These are phyloP conservation scores for Clitopilus passeckerianus DNA, from an alignment of 768 basidiomycete genomes.

Conservation along the genomic window DNA sequence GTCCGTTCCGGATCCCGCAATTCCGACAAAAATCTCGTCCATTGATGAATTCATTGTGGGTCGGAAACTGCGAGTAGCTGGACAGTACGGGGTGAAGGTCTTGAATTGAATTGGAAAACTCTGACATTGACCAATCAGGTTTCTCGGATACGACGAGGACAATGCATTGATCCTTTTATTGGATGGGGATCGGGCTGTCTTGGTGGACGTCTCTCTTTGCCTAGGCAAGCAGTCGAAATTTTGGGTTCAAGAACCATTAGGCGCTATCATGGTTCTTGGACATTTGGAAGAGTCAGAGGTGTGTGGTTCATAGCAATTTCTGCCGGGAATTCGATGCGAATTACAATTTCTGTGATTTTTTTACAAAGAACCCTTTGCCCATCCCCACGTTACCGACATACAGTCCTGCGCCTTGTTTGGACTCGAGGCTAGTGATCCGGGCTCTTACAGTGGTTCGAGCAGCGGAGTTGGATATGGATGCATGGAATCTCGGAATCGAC, in stretches of 20 bases:
- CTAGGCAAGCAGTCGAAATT: slow-evolving; percentile 29
- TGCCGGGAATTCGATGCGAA: background rate
- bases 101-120: slow-evolving; percentile 1
- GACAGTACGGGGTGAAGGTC: slow-evolving; percentile 36
- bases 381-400: slow-evolving; percentile 39
- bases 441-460: slow-evolving; percentile 47
- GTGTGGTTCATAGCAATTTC: slow-evolving; percentile 13
- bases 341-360: slow-evolving; percentile 1
- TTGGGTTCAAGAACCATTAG: slow-evolving; percentile 53
- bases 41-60: slow-evolving; percentile 35
- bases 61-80: slow-evolving; percentile 54
- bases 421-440: slow-evolving; percentile 42
- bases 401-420: slow-evolving; percentile 31
- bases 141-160: slow-evolving; percentile 50
- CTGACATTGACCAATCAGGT: slow-evolving; percentile 26
- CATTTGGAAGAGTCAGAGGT: slow-evolving; percentile 49
- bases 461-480: slow-evolving; percentile 39
- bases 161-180: slow-evolving; percentile 42
- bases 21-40: slow-evolving; percentile 34
- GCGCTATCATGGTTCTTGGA: slow-evolving; percentile 50
- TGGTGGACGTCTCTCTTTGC: slow-evolving; percentile 55
- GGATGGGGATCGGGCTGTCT: slow-evolving; percentile 44
- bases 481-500: slow-evolving; percentile 36
- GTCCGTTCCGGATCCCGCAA: slow-evolving; percentile 32
- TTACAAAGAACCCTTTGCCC: slow-evolving; percentile 27